These are phyloP conservation scores for Mediolabrus comicus DNA, from an alignment of 108 stramenopile genomes.

Conservation along the genomic window DNA sequence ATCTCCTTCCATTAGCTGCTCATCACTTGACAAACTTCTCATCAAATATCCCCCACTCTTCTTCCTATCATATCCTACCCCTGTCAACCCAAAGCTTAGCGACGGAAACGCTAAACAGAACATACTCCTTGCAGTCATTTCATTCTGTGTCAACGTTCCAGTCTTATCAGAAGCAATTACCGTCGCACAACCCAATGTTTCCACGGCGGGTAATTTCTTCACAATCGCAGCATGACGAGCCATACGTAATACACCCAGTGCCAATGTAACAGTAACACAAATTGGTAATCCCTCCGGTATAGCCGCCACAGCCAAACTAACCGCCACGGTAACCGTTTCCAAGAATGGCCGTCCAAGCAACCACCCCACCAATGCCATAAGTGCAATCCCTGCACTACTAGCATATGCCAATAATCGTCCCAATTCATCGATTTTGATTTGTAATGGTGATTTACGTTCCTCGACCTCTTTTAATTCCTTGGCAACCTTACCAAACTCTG, in stretches of 20 bases:
- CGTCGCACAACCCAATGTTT: constrained; percentile 94
- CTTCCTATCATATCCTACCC: constrained; percentile 68
- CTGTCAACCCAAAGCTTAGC: constrained; percentile 69
- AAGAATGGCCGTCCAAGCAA: constrained; percentile 81
- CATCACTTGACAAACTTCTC: constrained; percentile 22
- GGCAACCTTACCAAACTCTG: constrained; percentile 93
- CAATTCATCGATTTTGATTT: constrained; percentile 95
- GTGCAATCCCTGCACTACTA: constrained; percentile 77
- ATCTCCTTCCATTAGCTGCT: constrained; percentile 6
- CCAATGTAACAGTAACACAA: constrained; percentile 88
- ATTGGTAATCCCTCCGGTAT: constrained; percentile 95
- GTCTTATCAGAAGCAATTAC: constrained; percentile 97
- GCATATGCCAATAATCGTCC: constrained; percentile 80
- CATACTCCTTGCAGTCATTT: constrained; percentile 86
- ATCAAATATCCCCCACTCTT: constrained; percentile 47
- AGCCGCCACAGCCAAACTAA: constrained; percentile 98
- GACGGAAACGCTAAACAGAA: constrained; percentile 70
- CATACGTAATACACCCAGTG: constrained; percentile 94
- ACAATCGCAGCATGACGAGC: constrained; percentile 89
- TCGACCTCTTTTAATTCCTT: constrained; percentile 80
- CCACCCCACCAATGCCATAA: constrained; percentile 86
- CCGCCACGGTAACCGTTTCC: constrained; percentile 91
- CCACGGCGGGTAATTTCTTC: constrained; percentile 93
- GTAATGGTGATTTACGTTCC: constrained; percentile 85
- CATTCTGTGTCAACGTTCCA: constrained; percentile 96